These are phyloP conservation scores for Coemansia sp. DNA, from an alignment of 192 early-diverging fungal species.

Conservation along the genomic window DNA sequence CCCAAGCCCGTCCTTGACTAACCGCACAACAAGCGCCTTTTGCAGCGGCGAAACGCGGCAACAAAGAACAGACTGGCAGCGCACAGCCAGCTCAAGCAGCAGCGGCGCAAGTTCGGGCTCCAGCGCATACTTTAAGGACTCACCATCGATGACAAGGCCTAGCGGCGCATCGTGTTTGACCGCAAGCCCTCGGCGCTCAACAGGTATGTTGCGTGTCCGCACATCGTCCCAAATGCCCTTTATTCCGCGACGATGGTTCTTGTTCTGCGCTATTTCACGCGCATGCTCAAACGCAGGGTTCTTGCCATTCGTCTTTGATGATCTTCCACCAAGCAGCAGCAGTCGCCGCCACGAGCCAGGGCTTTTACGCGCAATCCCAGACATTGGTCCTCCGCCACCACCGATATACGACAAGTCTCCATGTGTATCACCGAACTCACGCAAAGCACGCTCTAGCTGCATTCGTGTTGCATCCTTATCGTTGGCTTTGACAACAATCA, in stretches of 20 bases:
- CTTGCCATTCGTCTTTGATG: conserved; percentile 9
- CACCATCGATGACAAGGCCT: conserved; percentile 89
- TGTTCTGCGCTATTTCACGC: conserved; percentile 28
- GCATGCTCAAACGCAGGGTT: conserved; percentile 39
- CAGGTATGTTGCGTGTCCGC: conserved; percentile 48
- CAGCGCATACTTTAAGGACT: conserved; percentile 80
- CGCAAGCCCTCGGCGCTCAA: conserved; percentile 14
- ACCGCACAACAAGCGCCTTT: conserved; percentile 91
- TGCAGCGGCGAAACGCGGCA: conserved; percentile 96
- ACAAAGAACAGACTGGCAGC: conserved; percentile 87
- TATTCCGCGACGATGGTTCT: conserved; percentile 38
- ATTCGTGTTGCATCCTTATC: conserved; percentile 60
- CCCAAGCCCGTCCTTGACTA: conserved; percentile 81
- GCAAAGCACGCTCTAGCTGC: conserved; percentile 70
- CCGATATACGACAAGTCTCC: conserved; percentile 44
- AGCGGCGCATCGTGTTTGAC: conserved; percentile 48
- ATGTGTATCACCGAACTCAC: conserved; percentile 58
- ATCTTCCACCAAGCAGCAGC: conserved; percentile 11
- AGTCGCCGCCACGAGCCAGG: conserved; percentile 43
- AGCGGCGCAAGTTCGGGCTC: conserved; percentile 58
- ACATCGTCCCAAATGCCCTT: conserved; percentile 54
- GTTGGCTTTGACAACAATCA: conserved; percentile 71
- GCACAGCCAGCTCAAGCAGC: conserved; percentile 73
- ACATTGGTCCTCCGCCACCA: conserved; percentile 38
- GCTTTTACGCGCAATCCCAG: conserved; percentile 32